These are phyloP conservation scores for Alternaria metachromatica DNA, from an alignment of 2,329 filamentous ascomycete genomes.

Conservation along the genomic window DNA sequence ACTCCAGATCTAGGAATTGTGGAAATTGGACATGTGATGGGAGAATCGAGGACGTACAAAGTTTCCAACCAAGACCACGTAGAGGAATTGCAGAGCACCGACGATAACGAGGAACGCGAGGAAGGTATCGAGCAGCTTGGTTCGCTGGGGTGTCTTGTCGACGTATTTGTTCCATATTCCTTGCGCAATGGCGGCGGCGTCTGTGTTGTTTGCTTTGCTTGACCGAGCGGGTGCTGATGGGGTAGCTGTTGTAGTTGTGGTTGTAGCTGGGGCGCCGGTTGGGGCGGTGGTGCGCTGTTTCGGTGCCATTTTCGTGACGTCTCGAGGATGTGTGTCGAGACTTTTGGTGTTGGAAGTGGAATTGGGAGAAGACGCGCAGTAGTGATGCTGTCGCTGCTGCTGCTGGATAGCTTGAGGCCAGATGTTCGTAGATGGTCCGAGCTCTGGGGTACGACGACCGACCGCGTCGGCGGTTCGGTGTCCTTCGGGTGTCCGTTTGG, in stretches of 20 bases:
- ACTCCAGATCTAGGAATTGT: not conserved
- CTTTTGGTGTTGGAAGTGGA: not conserved
- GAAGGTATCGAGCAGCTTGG: slow-evolving; percentile 90
- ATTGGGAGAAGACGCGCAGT: not conserved
- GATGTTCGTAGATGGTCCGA: slow-evolving; percentile 23
- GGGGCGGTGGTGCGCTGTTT: slow-evolving; percentile 37
- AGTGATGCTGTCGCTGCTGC: slow-evolving; percentile 15
- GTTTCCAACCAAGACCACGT: slow-evolving; percentile 90
- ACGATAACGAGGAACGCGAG: slow-evolving; percentile 85
- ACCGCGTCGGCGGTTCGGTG: slow-evolving; percentile 7
- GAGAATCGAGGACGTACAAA: slow-evolving; percentile 69
- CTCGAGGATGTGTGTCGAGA: not conserved
- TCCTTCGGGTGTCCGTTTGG: slow-evolving; percentile 17
- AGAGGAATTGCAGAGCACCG: slow-evolving; percentile 89
- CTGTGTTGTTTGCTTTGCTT: slow-evolving; percentile 41
- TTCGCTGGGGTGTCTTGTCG: slow-evolving; percentile 83
- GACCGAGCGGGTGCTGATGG: slow-evolving; percentile 23
- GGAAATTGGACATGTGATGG: not conserved
- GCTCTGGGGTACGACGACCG: slow-evolving; percentile 8
- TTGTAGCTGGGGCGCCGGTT: slow-evolving; percentile 11
- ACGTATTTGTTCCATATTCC: slow-evolving; percentile 81
- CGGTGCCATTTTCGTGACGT: slow-evolving; percentile 36
- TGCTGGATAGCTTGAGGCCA: slow-evolving; percentile 34
- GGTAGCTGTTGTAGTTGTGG: slow-evolving; percentile 27
- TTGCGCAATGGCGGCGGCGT: slow-evolving; percentile 64